phyloP scores from a whole-genome alignment of 352 stramenopile species.

The Globisporangium spiculum region DNA sequence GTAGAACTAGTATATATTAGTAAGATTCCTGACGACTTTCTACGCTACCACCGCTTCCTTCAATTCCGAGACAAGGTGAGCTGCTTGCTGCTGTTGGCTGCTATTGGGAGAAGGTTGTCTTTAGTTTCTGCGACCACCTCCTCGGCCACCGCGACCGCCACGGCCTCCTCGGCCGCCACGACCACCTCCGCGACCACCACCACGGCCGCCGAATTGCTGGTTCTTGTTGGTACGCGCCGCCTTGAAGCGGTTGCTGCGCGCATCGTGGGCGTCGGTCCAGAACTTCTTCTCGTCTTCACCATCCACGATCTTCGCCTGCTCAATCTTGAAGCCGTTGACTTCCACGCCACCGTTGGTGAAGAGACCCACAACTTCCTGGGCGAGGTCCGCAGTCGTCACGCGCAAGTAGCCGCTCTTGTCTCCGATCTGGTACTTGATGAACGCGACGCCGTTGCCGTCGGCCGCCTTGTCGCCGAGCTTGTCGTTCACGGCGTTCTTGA shows the following conservation, averaged over 20 bases:
- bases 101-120: conserved; percentile 9
- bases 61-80: background rate
- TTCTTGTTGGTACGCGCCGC: conserved; percentile 74
- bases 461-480: conserved; percentile 68
- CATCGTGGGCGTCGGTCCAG: conserved; percentile 72
- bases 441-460: conserved; percentile 65
- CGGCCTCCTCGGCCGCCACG: conserved; percentile 39
- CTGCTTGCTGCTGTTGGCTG: conserved; percentile 1
- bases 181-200: conserved; percentile 32
- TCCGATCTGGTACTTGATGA: conserved; percentile 86
- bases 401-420: conserved; percentile 67
- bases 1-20: conserved; percentile 31
- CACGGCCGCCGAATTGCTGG: conserved; percentile 35
- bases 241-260: conserved; percentile 78
- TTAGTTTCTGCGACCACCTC: conserved; percentile 23
- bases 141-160: conserved; percentile 31
- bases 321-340: conserved; percentile 66
- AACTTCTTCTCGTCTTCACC: conserved; percentile 85
- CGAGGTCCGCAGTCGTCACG: conserved; percentile 53
- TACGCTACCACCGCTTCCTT: conserved; percentile 6
- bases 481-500: conserved; percentile 86
- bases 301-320: conserved; percentile 49
- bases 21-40: conserved; percentile 15
- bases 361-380: conserved; percentile 61
- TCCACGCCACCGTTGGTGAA: conserved; percentile 59